Percentiles rank a stretch among this genome's conserved stretches.
Evolutionary conservation across 345 rosid genomes (phyloP).

Genomic region (Melaleuca quinquenervia): DNA sequence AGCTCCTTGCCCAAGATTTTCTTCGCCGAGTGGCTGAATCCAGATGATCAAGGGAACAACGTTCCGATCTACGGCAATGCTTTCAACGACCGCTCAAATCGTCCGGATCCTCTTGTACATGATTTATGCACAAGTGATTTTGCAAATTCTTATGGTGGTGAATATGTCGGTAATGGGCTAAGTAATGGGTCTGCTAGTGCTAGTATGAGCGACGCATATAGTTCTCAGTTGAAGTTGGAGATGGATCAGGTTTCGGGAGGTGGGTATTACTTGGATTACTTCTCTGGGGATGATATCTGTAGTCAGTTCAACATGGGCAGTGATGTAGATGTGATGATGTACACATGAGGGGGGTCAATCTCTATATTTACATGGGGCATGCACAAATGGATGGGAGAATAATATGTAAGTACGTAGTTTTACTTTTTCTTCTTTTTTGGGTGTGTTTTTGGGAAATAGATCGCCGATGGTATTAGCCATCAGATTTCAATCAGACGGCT

Average conservation of each 20-base stretch:
- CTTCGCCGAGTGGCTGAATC: constrained; percentile 13
- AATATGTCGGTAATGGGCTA: background rate
- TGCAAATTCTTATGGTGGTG: constrained; percentile 9
- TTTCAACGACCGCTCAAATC: constrained; percentile 5
- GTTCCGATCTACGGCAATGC: background rate
- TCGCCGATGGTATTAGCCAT: too few relatives aligned
- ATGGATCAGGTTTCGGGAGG: constrained; percentile 26
- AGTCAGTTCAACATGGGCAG: constrained; percentile 25
- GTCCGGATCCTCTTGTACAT: constrained; percentile 6
- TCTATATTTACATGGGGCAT: background rate
- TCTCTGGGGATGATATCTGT: constrained; percentile 23
- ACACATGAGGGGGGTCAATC: background rate
- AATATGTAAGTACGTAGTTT: background rate
- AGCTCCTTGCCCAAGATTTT: constrained; percentile 4
- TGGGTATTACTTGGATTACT: constrained; percentile 17
- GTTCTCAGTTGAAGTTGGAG: constrained; percentile 41
- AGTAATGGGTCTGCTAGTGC: background rate
- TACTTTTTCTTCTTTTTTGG: background rate
- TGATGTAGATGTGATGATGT: constrained; percentile 8
- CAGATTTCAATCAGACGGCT: too few relatives aligned
- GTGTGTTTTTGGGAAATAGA: too few relatives aligned
- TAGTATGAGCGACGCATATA: constrained; percentile 23
- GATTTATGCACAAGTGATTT: constrained; percentile 5
- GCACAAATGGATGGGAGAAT: background rate
- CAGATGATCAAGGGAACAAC: background rate